Evolutionary conservation across 495 filamentous ascomycete genomes (phyloP).

Genomic region (Lophiotrema nucula): DNA sequence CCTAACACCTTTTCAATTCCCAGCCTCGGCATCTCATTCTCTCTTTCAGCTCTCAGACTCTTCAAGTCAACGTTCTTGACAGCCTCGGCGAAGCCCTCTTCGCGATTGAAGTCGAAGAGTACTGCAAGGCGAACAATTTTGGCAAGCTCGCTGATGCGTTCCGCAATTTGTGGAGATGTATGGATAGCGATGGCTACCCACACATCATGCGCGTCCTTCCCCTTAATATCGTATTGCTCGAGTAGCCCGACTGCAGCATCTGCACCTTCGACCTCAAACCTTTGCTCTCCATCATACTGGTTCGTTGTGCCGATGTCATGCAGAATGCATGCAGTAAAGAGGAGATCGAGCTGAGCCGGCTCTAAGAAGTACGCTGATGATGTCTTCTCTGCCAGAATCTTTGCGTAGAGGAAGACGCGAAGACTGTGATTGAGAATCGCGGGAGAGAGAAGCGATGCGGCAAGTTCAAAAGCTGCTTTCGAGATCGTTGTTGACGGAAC

Average conservation of each 20-base stretch:
- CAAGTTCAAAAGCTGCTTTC: constrained; percentile 13
- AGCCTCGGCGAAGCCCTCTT: neutral
- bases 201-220: constrained; percentile 41
- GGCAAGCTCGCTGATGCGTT: constrained; percentile 43
- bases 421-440: constrained; percentile 50
- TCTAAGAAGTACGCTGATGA: constrained; percentile 31
- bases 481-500: neutral
- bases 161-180: constrained; percentile 47
- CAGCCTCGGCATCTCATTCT: constrained; percentile 40
- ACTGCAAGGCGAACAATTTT: constrained; percentile 44
- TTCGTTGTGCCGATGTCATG: constrained; percentile 47
- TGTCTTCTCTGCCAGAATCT: constrained; percentile 34
- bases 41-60: constrained; percentile 25
- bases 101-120: constrained; percentile 44
- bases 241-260: constrained; percentile 45
- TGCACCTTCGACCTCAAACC: constrained; percentile 51
- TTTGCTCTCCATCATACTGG: constrained; percentile 42
- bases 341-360: constrained; percentile 9
- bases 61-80: constrained; percentile 5
- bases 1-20: constrained; percentile 50
- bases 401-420: constrained; percentile 47
- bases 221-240: constrained; percentile 28
- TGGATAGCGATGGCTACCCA: constrained; percentile 51
- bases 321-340: constrained; percentile 43
- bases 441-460: constrained; percentile 37